phyloP scores from a whole-genome alignment of 257 asterid genomes.

The Capsicum chinense region DNA sequence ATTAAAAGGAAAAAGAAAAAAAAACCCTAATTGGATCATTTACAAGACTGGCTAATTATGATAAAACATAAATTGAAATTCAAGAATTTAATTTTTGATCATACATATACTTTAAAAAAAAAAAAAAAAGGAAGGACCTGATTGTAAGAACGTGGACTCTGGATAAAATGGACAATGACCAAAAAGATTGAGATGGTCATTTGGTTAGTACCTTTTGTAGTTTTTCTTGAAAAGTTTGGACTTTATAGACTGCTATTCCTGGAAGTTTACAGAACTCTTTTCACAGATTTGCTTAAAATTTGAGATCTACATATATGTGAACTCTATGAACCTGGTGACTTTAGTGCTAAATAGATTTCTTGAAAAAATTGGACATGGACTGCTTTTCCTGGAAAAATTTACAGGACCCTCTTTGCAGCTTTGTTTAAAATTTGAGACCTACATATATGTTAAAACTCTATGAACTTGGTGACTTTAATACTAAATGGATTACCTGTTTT shows the following conservation, averaged over 20 bases:
- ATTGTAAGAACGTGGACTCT: background rate
- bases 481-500: background rate
- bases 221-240: background rate
- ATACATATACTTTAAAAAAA: background rate
- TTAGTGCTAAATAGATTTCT: conserved; percentile 10
- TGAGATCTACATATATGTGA: conserved; percentile 7
- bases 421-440: background rate
- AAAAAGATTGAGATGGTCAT: background rate
- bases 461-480: conserved; percentile 8
- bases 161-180: conserved; percentile 18
- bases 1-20: background rate
- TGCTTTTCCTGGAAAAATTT: background rate
- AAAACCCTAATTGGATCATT: background rate
- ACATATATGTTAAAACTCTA: background rate
- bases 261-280: background rate
- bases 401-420: background rate
- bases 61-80: background rate
- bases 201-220: conserved; percentile 18
- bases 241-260: background rate
- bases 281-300: background rate
- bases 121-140: background rate
- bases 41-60: conserved; percentile 24
- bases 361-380: background rate
- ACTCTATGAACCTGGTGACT: background rate
- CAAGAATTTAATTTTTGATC: conserved; percentile 6